Evolutionary conservation across 768 basidiomycete genomes (phyloP).

Genomic region (Dictyophora rubrovolvata): DNA sequence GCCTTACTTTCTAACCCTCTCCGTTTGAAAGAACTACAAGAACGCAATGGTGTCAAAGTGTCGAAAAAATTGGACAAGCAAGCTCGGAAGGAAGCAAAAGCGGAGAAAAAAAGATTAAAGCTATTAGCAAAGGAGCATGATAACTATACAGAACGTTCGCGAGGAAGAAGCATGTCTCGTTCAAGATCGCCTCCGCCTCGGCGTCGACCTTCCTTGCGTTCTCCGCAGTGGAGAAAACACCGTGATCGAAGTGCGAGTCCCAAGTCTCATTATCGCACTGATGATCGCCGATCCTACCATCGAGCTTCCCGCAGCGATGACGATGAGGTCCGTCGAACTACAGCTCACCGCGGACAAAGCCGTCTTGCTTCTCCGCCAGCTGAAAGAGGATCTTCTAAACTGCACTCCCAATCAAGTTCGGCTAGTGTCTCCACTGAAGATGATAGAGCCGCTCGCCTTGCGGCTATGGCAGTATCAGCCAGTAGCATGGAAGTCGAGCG

Average conservation of each 20-base stretch:
- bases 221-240: slow-evolving; percentile 16
- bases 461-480: slow-evolving; percentile 79
- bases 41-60: slow-evolving; percentile 69
- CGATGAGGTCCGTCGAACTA: slow-evolving; percentile 13
- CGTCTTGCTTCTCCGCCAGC: slow-evolving; percentile 31
- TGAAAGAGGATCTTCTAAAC: slow-evolving; percentile 16
- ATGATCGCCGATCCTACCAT: background rate
- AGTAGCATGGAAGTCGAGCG: slow-evolving; percentile 55
- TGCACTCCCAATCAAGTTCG: slow-evolving; percentile 11
- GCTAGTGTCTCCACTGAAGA: slow-evolving; percentile 22
- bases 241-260: slow-evolving; percentile 19
- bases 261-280: background rate
- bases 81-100: slow-evolving; percentile 32
- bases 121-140: slow-evolving; percentile 25
- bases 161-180: slow-evolving; percentile 24
- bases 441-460: slow-evolving; percentile 76
- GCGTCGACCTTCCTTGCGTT: slow-evolving; percentile 41
- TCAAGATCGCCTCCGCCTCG: slow-evolving; percentile 15
- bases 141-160: slow-evolving; percentile 13
- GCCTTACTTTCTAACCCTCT: slow-evolving; percentile 79
- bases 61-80: slow-evolving; percentile 31
- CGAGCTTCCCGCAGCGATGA: background rate
- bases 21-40: slow-evolving; percentile 70
- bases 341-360: slow-evolving; percentile 33
- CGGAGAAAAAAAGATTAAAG: slow-evolving; percentile 30